A percentile compares a stretch with the other conserved stretches of the same genome.
These are phyloP conservation scores for Phytophthora chlamydospora DNA, from an alignment of 352 stramenopile genomes.

Conservation along the genomic window DNA sequence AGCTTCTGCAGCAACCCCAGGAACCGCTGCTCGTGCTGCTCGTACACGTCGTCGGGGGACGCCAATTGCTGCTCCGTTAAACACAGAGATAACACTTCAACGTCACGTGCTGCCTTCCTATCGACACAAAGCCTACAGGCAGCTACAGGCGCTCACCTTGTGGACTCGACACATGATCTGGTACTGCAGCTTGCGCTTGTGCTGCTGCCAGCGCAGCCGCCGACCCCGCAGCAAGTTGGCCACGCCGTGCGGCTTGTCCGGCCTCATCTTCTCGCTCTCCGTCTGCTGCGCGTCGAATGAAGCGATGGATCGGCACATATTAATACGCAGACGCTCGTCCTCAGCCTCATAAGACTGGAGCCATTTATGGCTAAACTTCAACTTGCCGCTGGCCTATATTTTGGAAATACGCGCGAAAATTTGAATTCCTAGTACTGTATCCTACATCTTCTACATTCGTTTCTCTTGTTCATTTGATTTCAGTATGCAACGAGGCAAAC, in stretches of 20 bases:
- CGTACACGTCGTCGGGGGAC: conserved; percentile 66
- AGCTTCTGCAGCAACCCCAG: conserved; percentile 69
- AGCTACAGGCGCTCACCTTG: conserved; percentile 38
- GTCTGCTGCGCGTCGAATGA: conserved; percentile 15
- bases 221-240: conserved; percentile 44
- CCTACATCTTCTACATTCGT: background rate
- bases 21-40: conserved; percentile 77
- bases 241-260: conserved; percentile 24
- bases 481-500: background rate
- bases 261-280: conserved; percentile 21
- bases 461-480: background rate
- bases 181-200: conserved; percentile 69
- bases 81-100: no score
- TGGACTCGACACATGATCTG: conserved; percentile 58
- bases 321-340: conserved; percentile 24
- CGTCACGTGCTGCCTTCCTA: no score
- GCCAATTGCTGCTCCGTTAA: conserved; percentile 41
- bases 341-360: conserved; percentile 22
- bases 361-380: conserved; percentile 28
- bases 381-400: conserved; percentile 12
- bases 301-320: conserved; percentile 10
- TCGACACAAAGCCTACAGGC: no score
- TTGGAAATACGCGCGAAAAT: conserved; percentile 25
- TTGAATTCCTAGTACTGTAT: conserved; percentile 8
- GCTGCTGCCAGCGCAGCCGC: conserved; percentile 57